Conservation (phyloP, 2,329 filamentous ascomycete species). For the Alternaria ethzedia region DNA sequence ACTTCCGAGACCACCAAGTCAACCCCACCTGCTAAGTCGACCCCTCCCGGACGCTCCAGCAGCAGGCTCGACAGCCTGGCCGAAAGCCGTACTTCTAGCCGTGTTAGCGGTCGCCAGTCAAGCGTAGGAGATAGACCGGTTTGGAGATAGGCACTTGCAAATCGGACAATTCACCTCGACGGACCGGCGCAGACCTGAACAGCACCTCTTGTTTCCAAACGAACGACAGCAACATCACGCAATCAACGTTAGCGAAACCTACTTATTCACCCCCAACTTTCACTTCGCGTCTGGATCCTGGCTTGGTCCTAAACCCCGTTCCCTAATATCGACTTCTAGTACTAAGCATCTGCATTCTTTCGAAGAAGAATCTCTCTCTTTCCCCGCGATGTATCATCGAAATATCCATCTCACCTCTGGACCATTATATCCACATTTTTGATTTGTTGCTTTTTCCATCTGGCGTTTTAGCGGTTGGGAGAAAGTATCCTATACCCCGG, state of each 20-base stretch:
- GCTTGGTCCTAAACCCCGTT: constrained; percentile 17
- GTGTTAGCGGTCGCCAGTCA: constrained; percentile 31
- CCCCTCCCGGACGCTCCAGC: constrained; percentile 20
- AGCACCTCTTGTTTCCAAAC: background rate
- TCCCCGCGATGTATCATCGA: constrained; percentile 8
- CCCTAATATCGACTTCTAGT: constrained; percentile 21
- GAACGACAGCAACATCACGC: constrained; percentile 4
- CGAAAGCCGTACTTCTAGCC: constrained; percentile 31
- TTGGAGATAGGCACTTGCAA: constrained; percentile 35
- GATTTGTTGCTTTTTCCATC: background rate
- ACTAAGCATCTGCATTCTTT: background rate
- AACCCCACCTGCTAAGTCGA: constrained; percentile 14
- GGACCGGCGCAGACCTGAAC: background rate
- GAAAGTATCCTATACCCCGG: constrained; percentile 37
- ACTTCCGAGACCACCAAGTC: constrained; percentile 21
- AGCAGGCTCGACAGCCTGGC: constrained; percentile 34
- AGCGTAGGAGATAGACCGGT: constrained; percentile 28
- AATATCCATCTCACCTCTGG: constrained; percentile 12
- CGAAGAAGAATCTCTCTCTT: background rate
- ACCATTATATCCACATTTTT: constrained; percentile 6
- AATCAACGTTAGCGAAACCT: constrained; percentile 1
- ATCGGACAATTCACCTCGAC: constrained; percentile 9
- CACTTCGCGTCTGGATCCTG: constrained; percentile 22
- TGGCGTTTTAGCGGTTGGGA: constrained; percentile 26
- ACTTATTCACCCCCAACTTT: constrained; percentile 5